Evolutionary conservation across 805 yeast genomes (phyloP), one percentile per base, ranked within the genome.

Genomic region (Lipomyces spencermartinsiae): DNA sequence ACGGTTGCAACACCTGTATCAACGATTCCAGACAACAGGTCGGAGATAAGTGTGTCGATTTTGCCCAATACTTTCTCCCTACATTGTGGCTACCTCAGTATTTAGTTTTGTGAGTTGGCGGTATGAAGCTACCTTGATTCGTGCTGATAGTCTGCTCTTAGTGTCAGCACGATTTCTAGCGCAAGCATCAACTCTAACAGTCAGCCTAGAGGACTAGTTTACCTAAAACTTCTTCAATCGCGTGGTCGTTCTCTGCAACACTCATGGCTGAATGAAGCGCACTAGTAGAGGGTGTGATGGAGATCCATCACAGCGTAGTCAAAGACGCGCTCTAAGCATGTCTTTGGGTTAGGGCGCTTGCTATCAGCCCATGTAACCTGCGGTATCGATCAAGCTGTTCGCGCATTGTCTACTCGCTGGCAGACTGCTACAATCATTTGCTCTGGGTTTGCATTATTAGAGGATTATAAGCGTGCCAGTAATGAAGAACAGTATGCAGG

Each of bases 21-120:
- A 16, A 16, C 63, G 12, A 62, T 22, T 16, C 29, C 60, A 12
- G 19, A 12, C 9, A 62, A 49, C 12, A 62, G 16, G 8, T 57
- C 55, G 29, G 39, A 16, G 9, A 62, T 31, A 10, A 62, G 22
- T 3, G 10, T 33, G 19, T 62, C 64, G n/a, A 62, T 39, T 46
- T 62, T 62, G 19, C 16, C 35, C 19, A 62, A 34, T 10, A 16
- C 14, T 56, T 37, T 58, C 12, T 22, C 51, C 54, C 58, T 61
- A 53, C 34, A 53, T 53, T 43, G 19, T 43, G 1, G 22, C 49
- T n/a, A 9, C 22, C 10, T 43, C 22, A 43, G 3, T 19, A 43
- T 43, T 43, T 43, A 43, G 9, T n/a, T 9, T 43, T 16, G 10
- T 35, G 16, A 43, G 8, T 2, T 43, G 12, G 1, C 25, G 6